Evolutionary conservation across 768 basidiomycete genomes (phyloP), one percentile per base, ranked within the genome.

Genomic region (Chalciporus chontae): DNA sequence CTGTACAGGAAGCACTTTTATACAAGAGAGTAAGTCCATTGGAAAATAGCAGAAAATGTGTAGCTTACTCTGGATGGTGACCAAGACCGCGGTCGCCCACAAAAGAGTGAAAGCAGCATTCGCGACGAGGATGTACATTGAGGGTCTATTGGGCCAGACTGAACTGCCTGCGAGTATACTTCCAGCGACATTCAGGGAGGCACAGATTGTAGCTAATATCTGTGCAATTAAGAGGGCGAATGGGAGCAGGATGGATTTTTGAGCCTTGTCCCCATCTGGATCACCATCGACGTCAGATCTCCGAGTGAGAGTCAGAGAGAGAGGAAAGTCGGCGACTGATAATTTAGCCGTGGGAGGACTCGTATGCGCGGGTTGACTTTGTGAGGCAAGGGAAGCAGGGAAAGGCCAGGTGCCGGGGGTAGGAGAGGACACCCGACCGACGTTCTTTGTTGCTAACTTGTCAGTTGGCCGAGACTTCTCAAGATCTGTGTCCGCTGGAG

Each of bases 371-470:
- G 23, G 17, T 42, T 39, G 40, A 17, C 15, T 39, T 47, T 55
- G 60, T 27, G 54, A 41, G 17, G 57, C 56, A 8, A 68, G 63
- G 15, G 63, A 62, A 43, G 57, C 66, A 8, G 66, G 66, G 44
- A 67, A 67, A 18, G 66, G 66, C 66, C 66, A 69, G 1, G 66
- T 68, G 18, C 48, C 65, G 17, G 48, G 54, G 15, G 66, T 68
- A 23, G 66, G 63, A 31, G 68, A 67, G 19, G 65, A 65, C 29
- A 63, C 56, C 5, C 67, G 55, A 7, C 50, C 47, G 3, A 48
- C 45, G 23, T 39, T 43, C 40, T 46, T 52, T 48, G 23, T 39
- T 31, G 49, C 38, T 13, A 48, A 39, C 6, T 44, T 45, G 17
- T 46, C 36, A 19, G 31, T 32, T 38, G 41, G 17, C 10, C 0